Base-by-base conservation (phyloP, 2,329 filamentous ascomycete species). In the Alternaria angustiovoidea region DNA sequence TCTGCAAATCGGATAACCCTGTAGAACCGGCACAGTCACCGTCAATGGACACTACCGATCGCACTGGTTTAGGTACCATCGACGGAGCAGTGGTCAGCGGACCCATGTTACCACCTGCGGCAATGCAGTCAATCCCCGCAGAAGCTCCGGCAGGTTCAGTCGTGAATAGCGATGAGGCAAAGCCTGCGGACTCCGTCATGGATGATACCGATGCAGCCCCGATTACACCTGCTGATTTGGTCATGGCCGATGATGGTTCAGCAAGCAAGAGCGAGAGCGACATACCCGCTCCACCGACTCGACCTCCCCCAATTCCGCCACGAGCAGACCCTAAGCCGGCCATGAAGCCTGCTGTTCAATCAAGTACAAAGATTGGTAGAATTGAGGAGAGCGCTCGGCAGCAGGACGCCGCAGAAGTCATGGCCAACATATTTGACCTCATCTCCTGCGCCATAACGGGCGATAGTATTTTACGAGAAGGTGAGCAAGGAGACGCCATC, bases 371-470 rank as follows among this genome's bases (percentile, higher is more conserved):
- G 12, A 70, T 84, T 22, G 82, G 84, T 36, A 81, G 85, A 55
- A 82, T 87, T 5, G 83, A 88, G 67, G 82, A 86, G 42, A 86
- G 85, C 18, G 86, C 92, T 34, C 73, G 73, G 51, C 95, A 99
- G 74, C 94, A 99, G 79, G 95, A 99, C 79, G 94, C 97, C 5
- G 93, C 93, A 12, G 95, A 99, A 78, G 94, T 97, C 46, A 94
- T 97, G 81, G 93, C 93, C 59, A 95, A 94, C 71, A 91, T 97
- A 26, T 87, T 97, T 59, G 93, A 94, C 73, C 91, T 95, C 51
- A 83, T 97, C n/a, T 91, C 95, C 71, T 93, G 92, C 53, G 94
- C 94, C 2, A 94, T 98, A 72, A 89, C 86, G 58, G 87, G 92
- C 6, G 85, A 85, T n/a, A 86, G 85, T 4, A 81, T 86, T 34